These are phyloP conservation scores for Dendrobium nobile DNA, from an alignment of 106 monocot species.

Conservation along the genomic window DNA sequence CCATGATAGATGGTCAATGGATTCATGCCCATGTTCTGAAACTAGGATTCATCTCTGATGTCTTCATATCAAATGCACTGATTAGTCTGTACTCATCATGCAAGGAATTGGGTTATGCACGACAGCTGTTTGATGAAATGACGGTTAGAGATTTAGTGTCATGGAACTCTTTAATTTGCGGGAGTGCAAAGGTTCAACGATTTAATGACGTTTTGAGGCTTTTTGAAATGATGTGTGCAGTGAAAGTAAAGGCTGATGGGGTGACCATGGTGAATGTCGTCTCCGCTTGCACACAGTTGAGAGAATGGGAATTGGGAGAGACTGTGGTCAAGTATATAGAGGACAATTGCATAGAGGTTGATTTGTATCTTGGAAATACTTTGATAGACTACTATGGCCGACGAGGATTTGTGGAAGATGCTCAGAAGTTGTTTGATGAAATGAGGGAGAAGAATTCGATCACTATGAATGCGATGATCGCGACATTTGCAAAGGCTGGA, in stretches of 20 bases:
- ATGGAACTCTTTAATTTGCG: constrained; percentile 44
- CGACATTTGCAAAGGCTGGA: constrained; percentile 26
- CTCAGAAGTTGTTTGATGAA: constrained; percentile 23
- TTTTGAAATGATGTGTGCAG: constrained; percentile 23
- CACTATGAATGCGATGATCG: constrained; percentile 39
- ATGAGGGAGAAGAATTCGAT: constrained; percentile 42
- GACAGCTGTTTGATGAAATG: constrained; percentile 41
- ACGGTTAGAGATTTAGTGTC: constrained; percentile 33
- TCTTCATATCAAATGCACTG: constrained; percentile 29
- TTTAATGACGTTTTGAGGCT: constrained; percentile 24
- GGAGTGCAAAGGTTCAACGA: constrained; percentile 15
- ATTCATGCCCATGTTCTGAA: constrained; percentile 28
- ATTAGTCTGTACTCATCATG: constrained; percentile 26
- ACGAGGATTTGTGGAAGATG: constrained; percentile 16
- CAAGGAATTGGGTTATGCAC: constrained; percentile 14
- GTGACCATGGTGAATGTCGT: constrained; percentile 44
- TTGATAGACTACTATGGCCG: constrained; percentile 45
- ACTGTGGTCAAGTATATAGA: constrained; percentile 23
- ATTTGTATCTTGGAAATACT: constrained; percentile 49
- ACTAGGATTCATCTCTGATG: constrained; percentile 21
- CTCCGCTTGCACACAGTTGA: constrained; percentile 34
- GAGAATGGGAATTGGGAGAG: constrained; percentile 34
- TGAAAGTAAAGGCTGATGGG: constrained; percentile 23
- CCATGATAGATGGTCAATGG: constrained; percentile 13
- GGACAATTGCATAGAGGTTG: constrained; percentile 25